Conservation (phyloP, 169 alveolate species). For the Plasmodium inui region DNA sequence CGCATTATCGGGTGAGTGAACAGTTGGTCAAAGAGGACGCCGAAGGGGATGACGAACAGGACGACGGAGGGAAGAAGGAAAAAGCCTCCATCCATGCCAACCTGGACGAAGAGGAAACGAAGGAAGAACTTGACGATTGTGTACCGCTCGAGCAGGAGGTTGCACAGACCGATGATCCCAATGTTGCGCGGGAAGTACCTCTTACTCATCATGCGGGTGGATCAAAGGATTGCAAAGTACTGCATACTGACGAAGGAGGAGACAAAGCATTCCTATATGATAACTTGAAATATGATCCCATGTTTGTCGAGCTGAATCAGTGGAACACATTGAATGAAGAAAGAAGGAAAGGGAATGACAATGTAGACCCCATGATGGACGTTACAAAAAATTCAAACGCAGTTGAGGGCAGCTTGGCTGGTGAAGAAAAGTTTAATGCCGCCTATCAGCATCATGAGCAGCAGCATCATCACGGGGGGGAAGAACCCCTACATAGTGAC, state of each 20-base stretch:
- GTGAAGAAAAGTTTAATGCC: not conserved
- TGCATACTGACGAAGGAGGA: not conserved
- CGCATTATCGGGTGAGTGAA: not conserved
- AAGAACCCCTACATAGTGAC: not conserved
- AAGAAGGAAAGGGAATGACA: not conserved
- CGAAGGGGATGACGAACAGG: not conserved
- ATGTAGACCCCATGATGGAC: not conserved
- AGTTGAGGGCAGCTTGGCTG: not conserved
- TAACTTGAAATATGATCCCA: not conserved
- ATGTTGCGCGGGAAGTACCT: not conserved
- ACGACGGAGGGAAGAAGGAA: not conserved
- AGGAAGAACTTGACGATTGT: not conserved
- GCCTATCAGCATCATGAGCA: no score
- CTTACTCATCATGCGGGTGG: not conserved
- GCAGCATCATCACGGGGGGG: no score
- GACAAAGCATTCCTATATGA: not conserved
- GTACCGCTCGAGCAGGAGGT: not conserved
- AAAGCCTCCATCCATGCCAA: not conserved
- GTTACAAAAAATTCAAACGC: not conserved
- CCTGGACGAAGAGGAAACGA: not conserved
- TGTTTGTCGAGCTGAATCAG: not conserved
- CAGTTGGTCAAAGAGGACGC: not conserved
- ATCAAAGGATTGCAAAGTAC: not conserved
- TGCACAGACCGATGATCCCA: not conserved
- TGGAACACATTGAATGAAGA: not conserved